Conservation (phyloP, 2,329 filamentous ascomycete species). For the Leptosphaerulina australis region DNA sequence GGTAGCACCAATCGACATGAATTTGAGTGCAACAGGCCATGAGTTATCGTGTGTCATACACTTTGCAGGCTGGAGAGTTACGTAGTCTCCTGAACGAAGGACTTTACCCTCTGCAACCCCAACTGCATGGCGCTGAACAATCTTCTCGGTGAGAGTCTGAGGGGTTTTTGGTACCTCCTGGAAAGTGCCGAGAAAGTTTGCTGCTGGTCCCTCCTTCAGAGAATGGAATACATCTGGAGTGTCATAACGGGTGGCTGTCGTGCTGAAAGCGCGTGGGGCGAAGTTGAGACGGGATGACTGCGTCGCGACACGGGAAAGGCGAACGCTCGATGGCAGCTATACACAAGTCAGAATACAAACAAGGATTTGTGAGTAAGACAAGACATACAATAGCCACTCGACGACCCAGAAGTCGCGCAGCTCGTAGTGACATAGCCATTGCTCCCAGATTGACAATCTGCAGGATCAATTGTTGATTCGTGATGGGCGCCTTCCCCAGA, state of each 20-base stretch:
- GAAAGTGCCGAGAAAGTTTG: slow-evolving; percentile 77
- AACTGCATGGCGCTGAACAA: slow-evolving; percentile 81
- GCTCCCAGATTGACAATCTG: slow-evolving; percentile 24
- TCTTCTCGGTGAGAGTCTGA: slow-evolving; percentile 91
- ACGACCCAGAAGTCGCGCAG: slow-evolving; percentile 41
- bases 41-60: slow-evolving; percentile 91
- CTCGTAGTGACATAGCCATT: slow-evolving; percentile 49
- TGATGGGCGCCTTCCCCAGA: slow-evolving; percentile 27
- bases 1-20: slow-evolving; percentile 80
- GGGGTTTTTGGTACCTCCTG: slow-evolving; percentile 56
- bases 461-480: slow-evolving; percentile 25
- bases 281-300: slow-evolving; percentile 31
- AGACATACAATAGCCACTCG: slow-evolving; percentile 39
- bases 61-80: slow-evolving; percentile 72
- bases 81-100: slow-evolving; percentile 82
- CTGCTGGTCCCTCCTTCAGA: slow-evolving; percentile 63
- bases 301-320: slow-evolving; percentile 34
- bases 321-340: slow-evolving; percentile 35
- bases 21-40: slow-evolving; percentile 77
- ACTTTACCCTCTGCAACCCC: slow-evolving; percentile 75
- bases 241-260: slow-evolving; percentile 30
- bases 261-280: slow-evolving; percentile 36
- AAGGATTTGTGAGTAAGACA: background rate
- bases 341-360: slow-evolving; percentile 22
- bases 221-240: slow-evolving; percentile 61